phyloP scores from a whole-genome alignment of 805 yeast species.

The Candida lessepsii region DNA sequence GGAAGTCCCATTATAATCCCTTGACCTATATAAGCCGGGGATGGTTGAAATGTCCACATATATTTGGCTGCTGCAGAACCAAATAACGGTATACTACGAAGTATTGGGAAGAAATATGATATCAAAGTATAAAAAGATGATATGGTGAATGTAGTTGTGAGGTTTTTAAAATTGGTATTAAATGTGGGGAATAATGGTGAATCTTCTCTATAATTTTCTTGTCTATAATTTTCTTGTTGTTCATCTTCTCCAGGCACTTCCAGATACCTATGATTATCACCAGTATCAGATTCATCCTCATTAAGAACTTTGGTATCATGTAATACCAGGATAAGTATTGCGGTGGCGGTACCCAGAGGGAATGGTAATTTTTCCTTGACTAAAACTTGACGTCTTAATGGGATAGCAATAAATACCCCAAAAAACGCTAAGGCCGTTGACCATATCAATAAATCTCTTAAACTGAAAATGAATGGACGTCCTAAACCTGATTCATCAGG shows the following conservation, averaged over 20 bases:
- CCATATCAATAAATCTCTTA: slow-evolving; percentile 71
- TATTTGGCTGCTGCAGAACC: slow-evolving; percentile 66
- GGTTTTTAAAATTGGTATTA: slow-evolving; percentile 56
- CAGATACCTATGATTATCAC: background rate
- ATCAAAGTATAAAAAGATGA: slow-evolving; percentile 73
- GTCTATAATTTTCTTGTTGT: slow-evolving; percentile 1
- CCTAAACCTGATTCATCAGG: slow-evolving; percentile 72
- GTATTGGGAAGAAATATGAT: slow-evolving; percentile 70
- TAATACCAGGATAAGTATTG: slow-evolving; percentile 83
- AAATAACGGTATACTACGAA: slow-evolving; percentile 71
- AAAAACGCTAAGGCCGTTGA: slow-evolving; percentile 84
- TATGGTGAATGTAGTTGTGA: slow-evolving; percentile 58
- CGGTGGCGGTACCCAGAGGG: slow-evolving; percentile 96
- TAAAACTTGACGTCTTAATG: slow-evolving; percentile 81
- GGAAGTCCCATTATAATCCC: slow-evolving; percentile 97
- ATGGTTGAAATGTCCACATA: slow-evolving; percentile 88
- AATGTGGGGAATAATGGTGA: slow-evolving; percentile 25
- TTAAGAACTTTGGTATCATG: slow-evolving; percentile 47
- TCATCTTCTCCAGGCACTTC: slow-evolving; percentile 1
- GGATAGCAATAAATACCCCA: slow-evolving; percentile 94
- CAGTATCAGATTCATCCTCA: background rate
- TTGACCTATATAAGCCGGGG: slow-evolving; percentile 97
- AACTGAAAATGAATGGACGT: slow-evolving; percentile 31
- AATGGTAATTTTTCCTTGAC: slow-evolving; percentile 85
- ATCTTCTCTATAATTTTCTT: background rate